Evolutionary conservation across 2,329 filamentous ascomycete genomes (phyloP), one percentile per base, ranked within the genome.

Genomic region (Nothophoma quercina): DNA sequence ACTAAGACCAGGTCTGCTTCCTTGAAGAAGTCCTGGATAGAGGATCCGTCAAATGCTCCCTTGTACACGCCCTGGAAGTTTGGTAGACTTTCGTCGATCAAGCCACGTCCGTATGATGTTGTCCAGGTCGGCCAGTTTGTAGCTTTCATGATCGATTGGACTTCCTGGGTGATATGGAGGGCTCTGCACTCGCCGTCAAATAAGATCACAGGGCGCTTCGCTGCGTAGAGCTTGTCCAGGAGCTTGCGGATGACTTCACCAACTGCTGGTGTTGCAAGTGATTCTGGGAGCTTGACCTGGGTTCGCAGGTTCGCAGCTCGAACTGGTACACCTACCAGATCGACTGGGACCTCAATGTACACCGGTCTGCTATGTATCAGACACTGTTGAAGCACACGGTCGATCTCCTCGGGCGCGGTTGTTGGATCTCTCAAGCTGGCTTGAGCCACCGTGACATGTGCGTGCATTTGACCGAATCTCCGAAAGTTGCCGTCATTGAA

Each of bases 401-500:
- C 83, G 21, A 86, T 82, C 50, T 81, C 75, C 21, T 77, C 74
- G 0, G 83, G 75, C 12, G 78, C 77, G 1, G 76, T 77, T 2
- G 68, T 58, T 1, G 78, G 69, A 53, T 84, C 78, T 35, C 66
- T 75, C 1, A 85, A 56, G 43, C 75, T 78, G n/a, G 75, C 73
- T 56, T 83, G 80, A 0, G 78, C 79, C 3, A 78, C 76, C 1
- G 81, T 83, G 41, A 84, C 78, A 40, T 79, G 74, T 13, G 69
- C 67, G 26, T 76, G 71, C 78, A 85, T 82, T 36, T 79, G 71
- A 7, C 77, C 71, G 64, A 85, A 84, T 13, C 78, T 72, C 18
- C 76, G 67, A 48, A 79, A 85, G 25, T 85, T 78, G 9, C 81
- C 81, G 57, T 85, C 82, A n/a, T 79, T 87, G 1, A 91, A 83